phyloP scores from a whole-genome alignment of 257 asterid genomes.

The Solanum piurae region DNA sequence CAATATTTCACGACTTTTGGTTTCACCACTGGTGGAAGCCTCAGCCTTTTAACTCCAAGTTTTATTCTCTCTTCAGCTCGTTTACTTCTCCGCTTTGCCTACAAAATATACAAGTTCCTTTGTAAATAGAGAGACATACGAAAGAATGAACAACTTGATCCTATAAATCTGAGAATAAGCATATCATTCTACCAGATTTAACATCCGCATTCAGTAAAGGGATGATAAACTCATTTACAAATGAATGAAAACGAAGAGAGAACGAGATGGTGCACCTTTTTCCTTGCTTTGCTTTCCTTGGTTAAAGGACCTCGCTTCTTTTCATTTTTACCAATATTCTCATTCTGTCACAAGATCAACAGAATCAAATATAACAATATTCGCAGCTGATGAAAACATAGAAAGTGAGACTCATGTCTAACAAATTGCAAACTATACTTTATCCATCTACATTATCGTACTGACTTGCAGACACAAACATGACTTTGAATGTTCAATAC shows the following conservation, averaged over 20 bases:
- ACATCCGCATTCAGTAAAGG: not conserved
- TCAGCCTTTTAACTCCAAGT: constrained; percentile 73
- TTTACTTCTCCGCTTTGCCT: constrained; percentile 56
- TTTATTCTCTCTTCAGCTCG: constrained; percentile 67
- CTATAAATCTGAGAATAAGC: not conserved
- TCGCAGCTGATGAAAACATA: not conserved
- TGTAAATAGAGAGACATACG: constrained; percentile 2
- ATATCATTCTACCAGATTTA: not conserved
- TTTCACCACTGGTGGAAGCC: constrained; percentile 53
- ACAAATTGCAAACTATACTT: not conserved
- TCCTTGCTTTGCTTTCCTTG: constrained; percentile 56
- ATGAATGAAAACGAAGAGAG: not conserved
- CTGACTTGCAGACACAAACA: not conserved
- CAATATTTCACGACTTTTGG: constrained; percentile 49
- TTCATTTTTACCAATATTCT: constrained; percentile 27
- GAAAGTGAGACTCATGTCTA: not conserved
- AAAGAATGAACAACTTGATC: not conserved
- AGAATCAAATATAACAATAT: constrained; percentile 10
- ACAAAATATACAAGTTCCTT: constrained; percentile 19
- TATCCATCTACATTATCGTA: not conserved
- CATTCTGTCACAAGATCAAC: constrained; percentile 37
- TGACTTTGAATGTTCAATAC: not conserved
- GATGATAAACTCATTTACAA: not conserved
- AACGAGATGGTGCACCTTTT: constrained; percentile 33
- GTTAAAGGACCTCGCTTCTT: constrained; percentile 50